A percentile compares a stretch with the other conserved stretches of the same genome.
Conservation (phyloP, 441 rosid species). For the Euphorbia schlechtendalii region DNA sequence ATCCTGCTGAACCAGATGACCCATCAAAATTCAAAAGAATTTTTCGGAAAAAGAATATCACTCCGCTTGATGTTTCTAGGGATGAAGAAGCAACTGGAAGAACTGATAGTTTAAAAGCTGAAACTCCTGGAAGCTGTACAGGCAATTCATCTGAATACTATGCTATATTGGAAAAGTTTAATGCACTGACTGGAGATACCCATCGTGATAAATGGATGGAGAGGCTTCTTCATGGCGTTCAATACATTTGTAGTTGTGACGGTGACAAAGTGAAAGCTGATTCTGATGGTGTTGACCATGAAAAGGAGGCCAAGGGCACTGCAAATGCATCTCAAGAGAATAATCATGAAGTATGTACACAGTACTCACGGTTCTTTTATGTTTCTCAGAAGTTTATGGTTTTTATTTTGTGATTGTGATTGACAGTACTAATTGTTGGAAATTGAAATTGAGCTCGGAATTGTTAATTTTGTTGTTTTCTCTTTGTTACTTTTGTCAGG, state of each 20-base stretch:
- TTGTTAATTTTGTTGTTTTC: not conserved
- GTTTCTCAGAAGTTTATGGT: not conserved
- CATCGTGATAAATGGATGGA: conserved; percentile 89
- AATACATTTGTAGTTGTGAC: conserved; percentile 44
- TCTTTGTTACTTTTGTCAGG: conserved; percentile 33
- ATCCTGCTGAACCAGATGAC: conserved; percentile 47
- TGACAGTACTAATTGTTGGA: not conserved
- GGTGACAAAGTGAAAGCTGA: conserved; percentile 36
- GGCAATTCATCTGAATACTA: conserved; percentile 46
- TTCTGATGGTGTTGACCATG: conserved; percentile 31
- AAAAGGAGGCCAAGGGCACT: conserved; percentile 18
- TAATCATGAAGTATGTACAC: conserved; percentile 32
- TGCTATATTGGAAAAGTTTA: conserved; percentile 47
- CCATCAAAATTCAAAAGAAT: conserved; percentile 47
- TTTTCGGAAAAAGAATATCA: conserved; percentile 42
- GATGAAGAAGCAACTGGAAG: conserved; percentile 50
- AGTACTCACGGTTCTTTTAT: not conserved
- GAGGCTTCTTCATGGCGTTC: conserved; percentile 75
- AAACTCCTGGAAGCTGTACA: conserved; percentile 81
- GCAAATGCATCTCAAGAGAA: conserved; percentile 42
- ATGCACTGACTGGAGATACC: conserved; percentile 64
- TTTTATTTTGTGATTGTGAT: conserved; percentile 7
- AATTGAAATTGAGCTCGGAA: not conserved
- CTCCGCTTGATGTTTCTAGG: conserved; percentile 75
- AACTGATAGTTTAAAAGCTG: conserved; percentile 48